Evolutionary conservation across 73 alveolate genomes (phyloP).

Genomic region (Paramecium primaurelia): DNA sequence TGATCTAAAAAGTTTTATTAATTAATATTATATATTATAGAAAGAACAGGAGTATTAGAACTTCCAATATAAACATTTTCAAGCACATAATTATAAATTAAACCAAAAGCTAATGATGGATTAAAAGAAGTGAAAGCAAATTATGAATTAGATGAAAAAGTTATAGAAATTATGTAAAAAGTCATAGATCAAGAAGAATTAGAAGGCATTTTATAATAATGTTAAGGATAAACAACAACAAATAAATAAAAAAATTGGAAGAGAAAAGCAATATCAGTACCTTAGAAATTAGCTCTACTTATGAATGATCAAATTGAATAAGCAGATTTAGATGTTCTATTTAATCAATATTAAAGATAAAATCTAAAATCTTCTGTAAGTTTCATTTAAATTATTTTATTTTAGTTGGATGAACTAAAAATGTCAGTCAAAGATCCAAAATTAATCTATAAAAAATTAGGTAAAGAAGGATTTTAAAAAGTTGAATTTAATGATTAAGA

Average conservation of each 20-base stretch:
- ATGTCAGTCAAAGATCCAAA: not conserved
- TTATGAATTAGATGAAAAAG: not conserved
- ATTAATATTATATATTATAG: not conserved
- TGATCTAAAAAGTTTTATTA: conserved; percentile 23
- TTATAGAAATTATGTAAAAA: not conserved
- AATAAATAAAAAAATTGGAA: conserved; percentile 4
- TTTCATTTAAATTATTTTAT: not conserved
- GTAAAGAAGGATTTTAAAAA: not conserved
- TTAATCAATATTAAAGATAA: not conserved
- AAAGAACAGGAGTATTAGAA: not conserved
- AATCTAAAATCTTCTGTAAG: not conserved
- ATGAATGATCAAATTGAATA: not conserved
- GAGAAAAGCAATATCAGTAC: not conserved
- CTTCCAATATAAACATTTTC: not conserved
- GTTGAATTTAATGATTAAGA: conserved; percentile 25
- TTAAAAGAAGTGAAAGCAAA: not conserved
- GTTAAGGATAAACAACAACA: not conserved
- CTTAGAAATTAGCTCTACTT: not conserved
- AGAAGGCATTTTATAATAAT: not conserved
- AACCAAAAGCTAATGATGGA: not conserved
- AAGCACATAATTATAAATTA: not conserved
- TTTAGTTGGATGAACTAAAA: not conserved
- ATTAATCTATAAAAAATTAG: not conserved
- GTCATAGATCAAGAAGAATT: not conserved
- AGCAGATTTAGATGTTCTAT: not conserved